Evolutionary conservation across 192 early-diverging fungal species (phyloP), one percentile per base, ranked within the genome.

Genomic region (Rhizophagus sp.): DNA sequence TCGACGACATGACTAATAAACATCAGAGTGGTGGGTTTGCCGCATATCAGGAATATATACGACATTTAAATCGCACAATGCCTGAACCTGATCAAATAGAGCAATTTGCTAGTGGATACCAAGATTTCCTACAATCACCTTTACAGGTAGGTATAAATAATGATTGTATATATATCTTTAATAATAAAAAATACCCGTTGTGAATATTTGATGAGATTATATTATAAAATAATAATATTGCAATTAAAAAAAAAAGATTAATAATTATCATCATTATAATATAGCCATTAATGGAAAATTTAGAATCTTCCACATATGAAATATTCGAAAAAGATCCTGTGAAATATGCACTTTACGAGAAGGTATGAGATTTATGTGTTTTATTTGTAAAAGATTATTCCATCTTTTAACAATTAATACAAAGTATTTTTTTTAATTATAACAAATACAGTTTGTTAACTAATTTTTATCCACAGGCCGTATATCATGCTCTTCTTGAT

Each of bases 291-390:
- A 96, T 96, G 92, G 95, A 99, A 79, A 95, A 99, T 79, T 88
- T 99, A 44, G 96, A 96, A 66, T 94, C 94, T 10, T 91, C 89
- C 6, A 98, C 96, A 2, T 99, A 99, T 85, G 95, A 97, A 85
- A 94, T 95, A 0, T 99, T 99, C 87, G 98, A 99, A 83, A 94
- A 92, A 66, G 97, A 98, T 84, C 93, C 94, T 17, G 90, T 96
- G 61, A 99, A 99, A 83, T 99, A 99, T 86, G 87, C 90, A 67
- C 90, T 91, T 79, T 99, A 99, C 84, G 96, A 97, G 82, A 80
- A 88, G 80, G 94, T 87, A 79, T 67, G 76, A 41, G 19, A 82
- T 76, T 13, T 74, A 47, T 33, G 65, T 67, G 33, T 34, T 67
- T 67, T 13, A 33, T 67, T 67, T 33, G 13, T 27, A 33, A 8